A percentile compares a stretch with the other conserved stretches of the same genome.
Evolutionary conservation across 345 rosid species (phyloP).

Genomic region (Aurinia saxatilis): DNA sequence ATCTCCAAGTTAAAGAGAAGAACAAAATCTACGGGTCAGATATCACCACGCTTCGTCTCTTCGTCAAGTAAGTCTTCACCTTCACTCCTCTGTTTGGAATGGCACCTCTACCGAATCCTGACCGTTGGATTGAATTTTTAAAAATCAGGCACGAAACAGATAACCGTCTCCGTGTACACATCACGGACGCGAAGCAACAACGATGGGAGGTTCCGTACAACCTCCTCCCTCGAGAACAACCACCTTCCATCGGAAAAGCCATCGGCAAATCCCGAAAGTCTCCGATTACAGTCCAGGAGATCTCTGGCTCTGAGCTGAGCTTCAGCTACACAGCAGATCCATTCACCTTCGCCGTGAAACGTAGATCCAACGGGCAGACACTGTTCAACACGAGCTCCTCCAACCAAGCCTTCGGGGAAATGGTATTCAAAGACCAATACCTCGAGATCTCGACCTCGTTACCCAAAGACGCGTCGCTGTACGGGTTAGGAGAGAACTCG

Average conservation of each 20-base stretch:
- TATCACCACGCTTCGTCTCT: conserved; percentile 65
- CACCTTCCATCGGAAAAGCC: conserved; percentile 43
- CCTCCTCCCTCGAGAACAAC: conserved; percentile 68
- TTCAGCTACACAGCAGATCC: conserved; percentile 71
- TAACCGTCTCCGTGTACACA: conserved; percentile 70
- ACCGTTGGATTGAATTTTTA: conserved; percentile 16
- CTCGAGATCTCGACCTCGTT: conserved; percentile 81
- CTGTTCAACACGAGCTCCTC: conserved; percentile 70
- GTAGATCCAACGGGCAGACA: conserved; percentile 66
- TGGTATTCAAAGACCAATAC: conserved; percentile 97
- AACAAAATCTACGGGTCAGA: conserved; percentile 81
- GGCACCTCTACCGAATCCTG: not conserved
- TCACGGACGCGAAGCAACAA: conserved; percentile 78
- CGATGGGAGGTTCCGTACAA: conserved; percentile 96
- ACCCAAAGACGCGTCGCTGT: conserved; percentile 78
- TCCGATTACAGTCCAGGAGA: conserved; percentile 41
- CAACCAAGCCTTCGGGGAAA: conserved; percentile 38
- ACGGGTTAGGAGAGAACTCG: conserved; percentile 90
- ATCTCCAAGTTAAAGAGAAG: conserved; percentile 70
- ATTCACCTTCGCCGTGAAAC: conserved; percentile 77
- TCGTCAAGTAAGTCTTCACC: conserved; percentile 58
- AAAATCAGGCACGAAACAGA: conserved; percentile 76
- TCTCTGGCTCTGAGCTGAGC: conserved; percentile 53
- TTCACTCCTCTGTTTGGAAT: conserved; percentile 13
- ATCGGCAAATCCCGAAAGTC: conserved; percentile 47